Conservation (phyloP, 129 eudicot genomes). For the Artemisia argyi region DNA sequence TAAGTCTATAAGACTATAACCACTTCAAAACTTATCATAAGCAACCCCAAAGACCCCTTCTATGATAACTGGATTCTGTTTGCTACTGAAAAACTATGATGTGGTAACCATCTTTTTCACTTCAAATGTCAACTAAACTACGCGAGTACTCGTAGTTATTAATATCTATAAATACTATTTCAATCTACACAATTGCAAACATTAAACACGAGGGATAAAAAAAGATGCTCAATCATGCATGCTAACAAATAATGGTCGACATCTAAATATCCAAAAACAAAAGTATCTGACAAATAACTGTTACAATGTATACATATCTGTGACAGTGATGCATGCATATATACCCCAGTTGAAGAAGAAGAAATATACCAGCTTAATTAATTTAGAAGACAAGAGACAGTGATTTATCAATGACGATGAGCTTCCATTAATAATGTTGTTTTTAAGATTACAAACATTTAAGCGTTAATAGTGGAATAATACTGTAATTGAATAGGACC, state of each 20-base stretch:
- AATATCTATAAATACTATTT: neutral
- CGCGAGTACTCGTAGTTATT: neutral
- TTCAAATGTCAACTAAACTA: neutral
- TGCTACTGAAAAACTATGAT: neutral
- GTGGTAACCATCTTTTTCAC: neutral
- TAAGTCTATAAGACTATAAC: no score
- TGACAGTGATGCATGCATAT: neutral
- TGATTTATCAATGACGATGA: constrained; percentile 11
- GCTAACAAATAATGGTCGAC: constrained; percentile 21
- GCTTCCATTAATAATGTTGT: constrained; percentile 29
- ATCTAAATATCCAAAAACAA: neutral
- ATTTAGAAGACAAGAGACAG: constrained; percentile 10
- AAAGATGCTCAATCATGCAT: constrained; percentile 18
- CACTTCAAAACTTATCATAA: no score
- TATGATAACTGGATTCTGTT: neutral
- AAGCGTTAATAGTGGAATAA: constrained; percentile 16
- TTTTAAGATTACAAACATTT: constrained; percentile 9
- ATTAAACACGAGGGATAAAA: neutral
- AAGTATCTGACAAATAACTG: neutral
- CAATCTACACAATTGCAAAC: neutral
- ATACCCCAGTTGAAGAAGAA: constrained; percentile 23
- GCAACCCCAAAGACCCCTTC: no score
- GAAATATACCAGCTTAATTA: neutral
- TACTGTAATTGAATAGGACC: constrained; percentile 12
- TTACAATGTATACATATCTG: neutral